A percentile compares a stretch with the other conserved stretches of the same genome.
phyloP scores from a whole-genome alignment of 2,329 filamentous ascomycete genomes.

The Clonostachys solani region DNA sequence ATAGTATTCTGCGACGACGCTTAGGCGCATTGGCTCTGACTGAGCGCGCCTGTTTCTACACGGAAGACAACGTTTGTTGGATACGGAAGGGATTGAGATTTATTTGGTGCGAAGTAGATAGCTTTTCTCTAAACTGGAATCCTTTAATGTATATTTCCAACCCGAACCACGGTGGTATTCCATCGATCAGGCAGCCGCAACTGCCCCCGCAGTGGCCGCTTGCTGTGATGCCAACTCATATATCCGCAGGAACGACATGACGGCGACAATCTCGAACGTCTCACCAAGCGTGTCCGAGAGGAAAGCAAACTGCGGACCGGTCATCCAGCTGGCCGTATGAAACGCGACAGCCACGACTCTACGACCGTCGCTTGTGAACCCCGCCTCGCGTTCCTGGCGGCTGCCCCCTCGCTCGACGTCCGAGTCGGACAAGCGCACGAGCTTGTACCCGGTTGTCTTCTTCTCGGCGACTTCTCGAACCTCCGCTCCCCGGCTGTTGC shows the following conservation, averaged over 20 bases:
- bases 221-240: not conserved
- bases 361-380: constrained; percentile 7
- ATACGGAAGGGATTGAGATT: too few species aligned
- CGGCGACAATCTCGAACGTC: constrained; percentile 2
- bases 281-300: constrained; percentile 7
- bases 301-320: constrained; percentile 5
- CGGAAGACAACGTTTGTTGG: too few species aligned
- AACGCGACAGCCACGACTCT: constrained; percentile 9
- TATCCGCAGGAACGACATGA: constrained; percentile 1
- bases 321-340: constrained; percentile 4
- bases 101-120: too few species aligned
- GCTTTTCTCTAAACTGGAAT: too few species aligned
- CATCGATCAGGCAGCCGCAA: not conserved
- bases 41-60: too few species aligned
- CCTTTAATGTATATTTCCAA: too few species aligned
- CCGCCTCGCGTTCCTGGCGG: not conserved
- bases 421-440: constrained; percentile 3
- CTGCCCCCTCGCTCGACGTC: not conserved
- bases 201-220: not conserved
- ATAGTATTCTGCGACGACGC: too few species aligned
- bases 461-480: constrained; percentile 4
- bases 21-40: too few species aligned
- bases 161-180: too few species aligned
- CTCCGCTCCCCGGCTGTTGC: constrained; percentile 4
- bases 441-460: constrained; percentile 5